Evolutionary conservation across 768 basidiomycete species (phyloP), one percentile per base, ranked within the genome.

Genomic region (Mycena chlorophos): DNA sequence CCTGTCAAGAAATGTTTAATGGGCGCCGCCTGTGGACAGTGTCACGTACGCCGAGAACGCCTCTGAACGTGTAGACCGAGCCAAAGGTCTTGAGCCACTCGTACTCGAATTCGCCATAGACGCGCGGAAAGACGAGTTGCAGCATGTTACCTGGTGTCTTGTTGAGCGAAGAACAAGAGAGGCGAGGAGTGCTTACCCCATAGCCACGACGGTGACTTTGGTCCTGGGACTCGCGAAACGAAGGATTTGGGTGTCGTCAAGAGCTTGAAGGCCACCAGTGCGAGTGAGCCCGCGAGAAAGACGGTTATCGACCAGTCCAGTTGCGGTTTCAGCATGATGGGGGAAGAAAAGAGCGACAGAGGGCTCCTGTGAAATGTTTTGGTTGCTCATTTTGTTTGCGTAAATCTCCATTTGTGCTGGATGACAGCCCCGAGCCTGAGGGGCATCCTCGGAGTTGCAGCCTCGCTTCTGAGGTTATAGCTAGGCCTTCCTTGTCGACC

Each of bases 21-120:
- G 19, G 5, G 13, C 6, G 27, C 30, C 40, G 5, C 13, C 20
- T 16, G 40, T 20, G 40, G 40, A 12, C 31, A 56, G 6, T 16
- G n/a, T 17, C 16, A 37, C 54, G 3, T 27, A 60, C 58, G 39
- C 58, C 58, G 26, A 60, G 53, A 19, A 53, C 13, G 16, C 54
- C 55, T 28, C 56, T 60, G 5, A 60, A 52, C n/a, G 34, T 28
- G 54, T 60, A 60, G n/a, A 51, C 0, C 2, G 59, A 13, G n/a
- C 58, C 58, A 14, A 42, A 60, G 29, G 25, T 34, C 25, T 56
- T 55, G 16, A 52, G 59, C 59, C 54, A 60, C 12, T 27, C 42
- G 42, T 53, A 60, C 20, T 56, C 59, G 20, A 42, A 53, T 22
- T 56, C 54, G 12, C 59, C 59, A 28, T 60, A 53, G 30, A 50